A percentile compares a stretch with the other conserved stretches of the same genome.
Conservation (phyloP, 2,329 filamentous ascomycete species). For the Neurospora sp. region DNA sequence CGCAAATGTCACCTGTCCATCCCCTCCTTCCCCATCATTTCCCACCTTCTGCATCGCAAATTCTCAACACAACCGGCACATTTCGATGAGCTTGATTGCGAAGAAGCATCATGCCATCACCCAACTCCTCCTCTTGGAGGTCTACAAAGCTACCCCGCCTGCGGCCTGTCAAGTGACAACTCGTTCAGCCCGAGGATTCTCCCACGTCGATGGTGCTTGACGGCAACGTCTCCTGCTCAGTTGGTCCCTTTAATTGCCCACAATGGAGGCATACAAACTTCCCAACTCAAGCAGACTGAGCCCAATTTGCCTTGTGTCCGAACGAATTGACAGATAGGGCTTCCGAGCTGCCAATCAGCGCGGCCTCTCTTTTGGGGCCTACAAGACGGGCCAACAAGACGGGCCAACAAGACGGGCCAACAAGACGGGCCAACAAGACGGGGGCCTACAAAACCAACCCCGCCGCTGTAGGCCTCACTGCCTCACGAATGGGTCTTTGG, state of each 20-base stretch:
- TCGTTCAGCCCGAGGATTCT: not conserved
- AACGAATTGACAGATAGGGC: not conserved
- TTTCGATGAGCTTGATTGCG: not conserved
- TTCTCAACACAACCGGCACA: not conserved
- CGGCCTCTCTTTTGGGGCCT: not conserved
- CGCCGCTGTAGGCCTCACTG: not conserved
- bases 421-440: not conserved
- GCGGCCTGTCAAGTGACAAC: not conserved
- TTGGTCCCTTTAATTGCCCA: not conserved
- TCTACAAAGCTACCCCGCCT: not conserved
- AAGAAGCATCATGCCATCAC: not conserved
- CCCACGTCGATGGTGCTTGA: not conserved
- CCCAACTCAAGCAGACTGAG: not conserved
- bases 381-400: not conserved
- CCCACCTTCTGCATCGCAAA: not conserved
- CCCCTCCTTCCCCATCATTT: not conserved
- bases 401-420: not conserved
- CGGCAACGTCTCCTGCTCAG: not conserved
- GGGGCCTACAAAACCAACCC: not conserved
- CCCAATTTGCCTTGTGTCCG: not conserved
- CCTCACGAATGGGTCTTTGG: not conserved
- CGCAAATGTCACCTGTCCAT: not conserved
- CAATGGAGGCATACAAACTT: not conserved
- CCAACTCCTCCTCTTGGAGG: not conserved
- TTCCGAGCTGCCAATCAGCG: not conserved